Base-by-base conservation (phyloP, 192 early-diverging fungal genomes). In the Borealophlyctis nickersoniae region DNA sequence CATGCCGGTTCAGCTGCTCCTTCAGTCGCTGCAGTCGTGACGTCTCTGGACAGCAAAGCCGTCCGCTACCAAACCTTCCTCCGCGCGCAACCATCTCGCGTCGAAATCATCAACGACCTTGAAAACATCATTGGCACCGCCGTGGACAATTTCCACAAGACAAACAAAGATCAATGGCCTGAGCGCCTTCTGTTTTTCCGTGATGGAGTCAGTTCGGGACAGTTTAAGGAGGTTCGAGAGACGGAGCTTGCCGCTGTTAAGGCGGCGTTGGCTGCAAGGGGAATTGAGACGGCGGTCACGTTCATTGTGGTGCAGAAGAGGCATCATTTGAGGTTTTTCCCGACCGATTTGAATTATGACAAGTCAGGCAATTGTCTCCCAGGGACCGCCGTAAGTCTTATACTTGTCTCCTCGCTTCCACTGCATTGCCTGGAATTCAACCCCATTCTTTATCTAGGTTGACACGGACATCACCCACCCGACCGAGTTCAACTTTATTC, bases 401-500 rank as follows among this genome's bases (percentile, higher is more conserved):
- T 50, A 45, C 7, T 45, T 45, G 7, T 14, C 29, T 65, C 13
- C 34, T 50, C 22, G 16, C 7, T 23, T 4, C 33, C 27, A 36
- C 36, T 32, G 19, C 45, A 0, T 35, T 19, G 32, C 32, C 11
- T 61, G 49, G 7, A 45, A 14, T 0, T 69, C 11, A 36, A 4
- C 22, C 30, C 29, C 23, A 31, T 23, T 7, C 34, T 36, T 22
- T 49, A 23, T 32, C 9, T 52, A 62, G 60, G 57, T 95, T 23
- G 91, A 92, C 56, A 75, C 76, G 23, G 71, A 59, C 0, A 75
- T 95, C 56, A 84, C 82, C 0, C 90, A 95, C 73, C 93, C 93
- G 0, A 77, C 75, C 27, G 86, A 92, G 39, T 90, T 87, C 62
- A 92, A 98, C 59, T 98, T 98, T 64, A 91, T 87, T 59, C 70